Evolutionary conservation across 331 rosid species (phyloP), one percentile per base, ranked within the genome.

Genomic region (Erythrophleum ivorense): DNA sequence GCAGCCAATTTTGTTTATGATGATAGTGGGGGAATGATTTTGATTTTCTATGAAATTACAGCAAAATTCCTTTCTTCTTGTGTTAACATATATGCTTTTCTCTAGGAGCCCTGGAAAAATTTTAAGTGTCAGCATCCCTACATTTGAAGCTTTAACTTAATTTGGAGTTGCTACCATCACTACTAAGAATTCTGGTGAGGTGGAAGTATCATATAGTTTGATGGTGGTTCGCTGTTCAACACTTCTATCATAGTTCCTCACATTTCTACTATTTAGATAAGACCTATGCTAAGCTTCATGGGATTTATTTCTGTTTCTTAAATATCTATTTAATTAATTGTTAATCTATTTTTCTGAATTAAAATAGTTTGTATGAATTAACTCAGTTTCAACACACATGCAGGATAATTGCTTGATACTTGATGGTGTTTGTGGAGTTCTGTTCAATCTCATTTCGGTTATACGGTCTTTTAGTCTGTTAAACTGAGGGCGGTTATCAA

Each of bases 191-290:
- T 93, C 88, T 55, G 98, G 98, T 85, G 98, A 91, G 86, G 85
- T 93, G 81, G 98, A 95, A 91, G 98, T 98, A 77, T 95, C 98
- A 40, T 95, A 95, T 88, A 84, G 98, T 81, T 90, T 93, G 80
- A 95, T 98, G 96, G 98, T 95, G 92, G 15, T 77, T 63, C 54
- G 16, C 80, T 75, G 40, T 76, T 62, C 75, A 69, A 64, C 78
- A 31, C 81, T 40, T 65, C 76, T 40, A 36, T 77, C 71, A 50
- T 21, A 52, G 78, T 54, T 69, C 49, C 40, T 68, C 55, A 68
- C 63, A 59, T 66, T 65, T 21, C 29, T 46, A n/a, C 60, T 34
- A 38, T 82, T 49, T 76, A 66, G 49, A 66, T 33, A 29, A 58
- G 36, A 19, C 71, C 73, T 57, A 36, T 71, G 54, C 52, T 76